Evolutionary conservation across 768 basidiomycete species (phyloP).

Genomic region (Pseudohyphozyma bogoriensis): DNA sequence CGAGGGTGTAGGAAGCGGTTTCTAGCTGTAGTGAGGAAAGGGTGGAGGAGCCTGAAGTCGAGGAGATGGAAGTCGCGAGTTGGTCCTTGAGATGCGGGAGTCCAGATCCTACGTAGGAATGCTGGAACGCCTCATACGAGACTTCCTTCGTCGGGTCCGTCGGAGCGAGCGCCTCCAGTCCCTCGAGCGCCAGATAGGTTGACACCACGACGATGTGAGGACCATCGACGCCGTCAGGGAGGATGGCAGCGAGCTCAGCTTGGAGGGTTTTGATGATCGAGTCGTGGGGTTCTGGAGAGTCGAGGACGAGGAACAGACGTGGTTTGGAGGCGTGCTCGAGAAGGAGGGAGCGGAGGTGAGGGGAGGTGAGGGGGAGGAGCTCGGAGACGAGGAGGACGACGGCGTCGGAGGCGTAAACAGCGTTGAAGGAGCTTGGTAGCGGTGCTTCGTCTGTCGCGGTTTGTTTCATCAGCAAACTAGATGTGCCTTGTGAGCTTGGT

Average conservation of each 20-base stretch:
- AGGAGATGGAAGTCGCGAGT: slow-evolving; percentile 2
- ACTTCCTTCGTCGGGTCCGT: background rate
- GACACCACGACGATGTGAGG: slow-evolving; percentile 10
- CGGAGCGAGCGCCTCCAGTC: slow-evolving; percentile 11
- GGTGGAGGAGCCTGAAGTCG: background rate
- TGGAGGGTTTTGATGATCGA: slow-evolving; percentile 7
- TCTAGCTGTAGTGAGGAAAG: background rate
- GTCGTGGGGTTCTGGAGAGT: slow-evolving; percentile 1
- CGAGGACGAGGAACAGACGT: slow-evolving; percentile 17
- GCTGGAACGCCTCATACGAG: slow-evolving; percentile 11
- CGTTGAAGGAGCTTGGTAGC: slow-evolving; percentile 18
- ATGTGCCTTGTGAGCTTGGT: too few relatives aligned
- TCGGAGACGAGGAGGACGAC: slow-evolving; percentile 25
- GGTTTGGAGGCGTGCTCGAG: slow-evolving; percentile 16
- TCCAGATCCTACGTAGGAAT: slow-evolving; percentile 11
- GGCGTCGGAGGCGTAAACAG: slow-evolving; percentile 19
- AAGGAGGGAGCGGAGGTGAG: background rate
- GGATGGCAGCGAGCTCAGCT: slow-evolving; percentile 5
- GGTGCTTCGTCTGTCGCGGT: slow-evolving; percentile 1
- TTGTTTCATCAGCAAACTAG: background rate
- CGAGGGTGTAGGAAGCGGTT: slow-evolving; percentile 13
- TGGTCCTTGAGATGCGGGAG: slow-evolving; percentile 11
- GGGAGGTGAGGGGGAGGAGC: slow-evolving; percentile 1
- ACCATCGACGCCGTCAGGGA: background rate
- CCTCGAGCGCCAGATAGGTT: slow-evolving; percentile 11